Evolutionary conservation across 2,329 filamentous ascomycete genomes (phyloP).

Genomic region (Colletotrichum neosansevieriae): DNA sequence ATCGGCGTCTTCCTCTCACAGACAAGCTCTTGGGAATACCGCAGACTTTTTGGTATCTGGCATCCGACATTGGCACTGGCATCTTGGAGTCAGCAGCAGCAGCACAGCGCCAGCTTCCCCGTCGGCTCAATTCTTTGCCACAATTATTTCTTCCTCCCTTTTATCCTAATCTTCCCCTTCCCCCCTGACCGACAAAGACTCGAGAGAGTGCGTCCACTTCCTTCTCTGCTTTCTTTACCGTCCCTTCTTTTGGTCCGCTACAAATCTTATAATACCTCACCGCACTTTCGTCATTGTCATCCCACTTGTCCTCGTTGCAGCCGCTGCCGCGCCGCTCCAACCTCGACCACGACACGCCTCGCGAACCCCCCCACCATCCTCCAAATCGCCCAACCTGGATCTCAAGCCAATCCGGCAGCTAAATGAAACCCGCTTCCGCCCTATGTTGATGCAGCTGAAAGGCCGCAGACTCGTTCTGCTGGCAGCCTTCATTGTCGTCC

Average conservation of each 20-base stretch:
- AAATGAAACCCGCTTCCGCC: slow-evolving; percentile 33
- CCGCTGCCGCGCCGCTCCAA: not conserved
- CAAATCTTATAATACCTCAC: slow-evolving; percentile 29
- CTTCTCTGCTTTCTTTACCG: slow-evolving; percentile 13
- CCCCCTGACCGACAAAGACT: slow-evolving; percentile 17
- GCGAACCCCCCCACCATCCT: not conserved
- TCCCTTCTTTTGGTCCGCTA: slow-evolving; percentile 22
- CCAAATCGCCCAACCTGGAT: slow-evolving; percentile 29
- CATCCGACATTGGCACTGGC: slow-evolving; percentile 20
- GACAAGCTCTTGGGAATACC: slow-evolving; percentile 23
- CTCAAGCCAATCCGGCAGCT: slow-evolving; percentile 35
- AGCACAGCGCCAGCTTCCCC: not conserved
- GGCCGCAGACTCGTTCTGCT: slow-evolving; percentile 38
- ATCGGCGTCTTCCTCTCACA: slow-evolving; percentile 3
- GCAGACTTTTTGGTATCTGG: slow-evolving; percentile 9
- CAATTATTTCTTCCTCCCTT: slow-evolving; percentile 1
- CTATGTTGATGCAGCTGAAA: slow-evolving; percentile 39
- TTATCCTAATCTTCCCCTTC: slow-evolving; percentile 7
- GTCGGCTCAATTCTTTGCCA: slow-evolving; percentile 31
- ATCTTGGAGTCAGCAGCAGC: not conserved
- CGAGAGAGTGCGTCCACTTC: slow-evolving; percentile 17
- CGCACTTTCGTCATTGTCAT: slow-evolving; percentile 8
- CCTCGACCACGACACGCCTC: slow-evolving; percentile 8
- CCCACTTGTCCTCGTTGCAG: not conserved
- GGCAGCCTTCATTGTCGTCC: slow-evolving; percentile 26